Base-by-base conservation (phyloP, 2,329 filamentous ascomycete species). In the Scytalidium lignicola region DNA sequence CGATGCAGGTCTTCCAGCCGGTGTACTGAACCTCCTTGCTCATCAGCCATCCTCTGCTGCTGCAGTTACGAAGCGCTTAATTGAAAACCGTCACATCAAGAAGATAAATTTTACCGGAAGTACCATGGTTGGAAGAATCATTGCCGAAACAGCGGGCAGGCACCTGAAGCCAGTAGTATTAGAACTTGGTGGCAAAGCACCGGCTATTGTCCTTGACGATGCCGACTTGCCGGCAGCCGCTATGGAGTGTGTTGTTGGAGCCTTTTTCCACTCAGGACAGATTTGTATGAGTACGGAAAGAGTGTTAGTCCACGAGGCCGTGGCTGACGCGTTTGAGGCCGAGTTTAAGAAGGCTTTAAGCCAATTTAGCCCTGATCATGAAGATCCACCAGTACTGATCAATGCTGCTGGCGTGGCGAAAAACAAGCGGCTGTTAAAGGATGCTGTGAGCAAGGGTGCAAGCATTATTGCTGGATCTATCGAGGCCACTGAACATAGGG, bases 51-150 rank as follows among this genome's bases (percentile, higher is more conserved):
- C 82, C 49, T 79, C 86, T 56, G 89, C 88, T 0, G 74, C 83
- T 0, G 72, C 75, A 12, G 73, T 92, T 26, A 91, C 87, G 0
- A 75, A 75, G 22, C 71, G 80, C 1, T 66, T 93, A 23, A 87
- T 95, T 55, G 76, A 80, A 43, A 74, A 87, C 59, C 79, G 79
- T 0, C 72, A 74, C 0, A 70, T 95, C 49, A 85, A 82, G 64
- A 95, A 95, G 71, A 75, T 95, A 64, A 93, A 90, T 70, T 95
- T 95, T 67, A 95, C 90, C 0, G 90, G 90, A 28, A 86, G 80
- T 60, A 90, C 88, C 0, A 66, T 66, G 0, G 84, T 93, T 0
- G 90, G 90, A 1, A 77, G 81, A 26, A 85, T 90, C 62, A 82
- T 95, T 50, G 86, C 81, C 9, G 73, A 75, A 18, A 74, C 80